phyloP scores from a whole-genome alignment of 345 rosid genomes.

The Ricinus communis region DNA sequence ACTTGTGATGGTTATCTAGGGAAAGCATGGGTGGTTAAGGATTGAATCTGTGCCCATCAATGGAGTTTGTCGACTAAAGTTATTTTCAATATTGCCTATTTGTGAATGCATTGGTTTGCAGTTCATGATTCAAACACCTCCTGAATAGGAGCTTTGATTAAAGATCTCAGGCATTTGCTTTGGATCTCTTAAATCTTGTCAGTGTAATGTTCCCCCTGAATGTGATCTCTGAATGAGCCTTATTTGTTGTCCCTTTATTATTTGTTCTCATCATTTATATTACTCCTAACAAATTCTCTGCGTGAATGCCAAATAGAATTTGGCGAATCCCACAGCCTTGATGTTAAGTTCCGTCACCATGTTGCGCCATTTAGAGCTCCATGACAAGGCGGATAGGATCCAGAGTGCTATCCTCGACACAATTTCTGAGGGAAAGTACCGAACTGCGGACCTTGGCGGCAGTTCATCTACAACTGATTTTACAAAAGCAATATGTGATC shows the following conservation, averaged over 20 bases:
- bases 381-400: constrained; percentile 80
- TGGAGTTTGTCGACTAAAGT: not conserved
- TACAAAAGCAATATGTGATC: constrained; percentile 83
- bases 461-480: constrained; percentile 70
- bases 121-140: not conserved
- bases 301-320: constrained; percentile 43
- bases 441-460: constrained; percentile 97
- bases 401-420: constrained; percentile 80
- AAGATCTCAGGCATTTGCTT: not conserved
- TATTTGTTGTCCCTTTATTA: not conserved
- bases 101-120: not conserved
- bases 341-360: constrained; percentile 75
- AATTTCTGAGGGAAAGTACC: constrained; percentile 81
- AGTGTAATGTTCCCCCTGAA: not conserved
- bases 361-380: constrained; percentile 80
- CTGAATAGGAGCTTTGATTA: not conserved
- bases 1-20: not conserved
- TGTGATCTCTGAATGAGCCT: not conserved
- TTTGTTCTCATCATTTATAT: not conserved
- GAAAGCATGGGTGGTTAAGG: not conserved
- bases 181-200: not conserved
- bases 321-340: constrained; percentile 99
- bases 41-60: not conserved
- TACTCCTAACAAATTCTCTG: not conserved
- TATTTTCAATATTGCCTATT: not conserved